Evolutionary conservation across 139 green algal genomes (phyloP), one percentile per base, ranked within the genome.

Genomic region (Zygnema circumcarinatum): DNA sequence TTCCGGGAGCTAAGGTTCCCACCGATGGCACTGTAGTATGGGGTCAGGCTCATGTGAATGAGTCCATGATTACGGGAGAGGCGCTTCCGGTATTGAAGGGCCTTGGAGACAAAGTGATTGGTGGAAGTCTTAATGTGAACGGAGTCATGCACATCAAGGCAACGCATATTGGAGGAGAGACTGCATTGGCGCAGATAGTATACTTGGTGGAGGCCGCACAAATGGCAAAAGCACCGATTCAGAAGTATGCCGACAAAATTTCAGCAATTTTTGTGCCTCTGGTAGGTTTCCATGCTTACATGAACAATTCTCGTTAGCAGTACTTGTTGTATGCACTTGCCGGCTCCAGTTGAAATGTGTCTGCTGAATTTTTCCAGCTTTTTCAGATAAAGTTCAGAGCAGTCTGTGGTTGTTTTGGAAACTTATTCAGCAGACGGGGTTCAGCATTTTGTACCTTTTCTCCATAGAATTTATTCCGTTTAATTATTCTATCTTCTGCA

Each of bases 31-130:
- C 92, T 25, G 92, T 99, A 32, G 68, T 96, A 29, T 96, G 31
- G 39, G 53, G 97, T 1, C 79, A 90, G 38, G 95, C 93, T 1
- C 94, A 97, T 86, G 92, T 96, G 31, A 95, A 99, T 74, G 97
- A 99, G 90, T 93, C 93, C 90, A 98, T 99, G 97, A 93, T 99
- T 39, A 99, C 96, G 21, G 97, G 97, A 2, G 96, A 98, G 90
- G 88, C 93, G 35, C 39, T 81, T 38, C 93, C 96, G 0, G 95
- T 98, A 56, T 83, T 72, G 39, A 98, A 98, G 83, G 25, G 67
- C 0, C 47, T 84, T 1, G 96, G 96, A 0, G 93, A 93, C 40
- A 42, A 90, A 1, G 93, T 98, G 25, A 95, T 96, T 39, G 96
- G 96, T 1, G 97, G 97, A 38, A 99, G 97, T 42, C 81, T 99